A percentile compares a stretch with the other conserved stretches of the same genome.
phyloP scores from a whole-genome alignment of 2,329 filamentous ascomycete species.

The Dactylellina parvicollis region DNA sequence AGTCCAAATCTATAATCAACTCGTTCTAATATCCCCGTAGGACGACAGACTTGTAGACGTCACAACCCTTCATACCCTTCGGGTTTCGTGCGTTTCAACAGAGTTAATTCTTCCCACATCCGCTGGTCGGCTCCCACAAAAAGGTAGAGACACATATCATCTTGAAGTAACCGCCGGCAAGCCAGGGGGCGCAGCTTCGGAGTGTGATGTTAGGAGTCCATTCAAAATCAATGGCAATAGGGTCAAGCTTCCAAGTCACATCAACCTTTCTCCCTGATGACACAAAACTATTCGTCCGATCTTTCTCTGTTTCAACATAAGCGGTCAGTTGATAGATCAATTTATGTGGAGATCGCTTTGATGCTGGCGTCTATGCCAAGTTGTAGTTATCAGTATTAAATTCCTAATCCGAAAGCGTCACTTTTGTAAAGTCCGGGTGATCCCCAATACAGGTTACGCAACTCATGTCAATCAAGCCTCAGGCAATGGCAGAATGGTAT shows the following conservation, averaged over 20 bases:
- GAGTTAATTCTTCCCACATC: slow-evolving; percentile 32
- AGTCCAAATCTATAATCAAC: neutral
- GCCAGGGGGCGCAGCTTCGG: slow-evolving; percentile 21
- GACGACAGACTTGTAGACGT: slow-evolving; percentile 23
- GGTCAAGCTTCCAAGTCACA: slow-evolving; percentile 12
- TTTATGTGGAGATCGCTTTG: too few relatives aligned
- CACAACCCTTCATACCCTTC: slow-evolving; percentile 27
- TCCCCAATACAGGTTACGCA: too few relatives aligned
- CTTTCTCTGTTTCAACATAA: too few relatives aligned
- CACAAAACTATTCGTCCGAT: neutral
- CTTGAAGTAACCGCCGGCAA: slow-evolving; percentile 35
- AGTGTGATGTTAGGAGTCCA: slow-evolving; percentile 27
- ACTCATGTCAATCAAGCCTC: too few relatives aligned
- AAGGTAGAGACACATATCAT: slow-evolving; percentile 34
- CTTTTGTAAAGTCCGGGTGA: too few relatives aligned
- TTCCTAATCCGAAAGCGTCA: too few relatives aligned
- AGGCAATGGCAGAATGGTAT: too few relatives aligned
- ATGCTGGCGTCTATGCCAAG: too few relatives aligned
- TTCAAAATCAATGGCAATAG: slow-evolving; percentile 27
- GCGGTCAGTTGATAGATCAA: too few relatives aligned
- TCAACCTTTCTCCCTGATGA: slow-evolving; percentile 6
- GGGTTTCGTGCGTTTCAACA: slow-evolving; percentile 39
- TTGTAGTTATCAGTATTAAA: too few relatives aligned
- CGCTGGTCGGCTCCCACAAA: slow-evolving; percentile 22
- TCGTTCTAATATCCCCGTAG: neutral